A percentile compares a stretch with the other conserved stretches of the same genome.
These are phyloP conservation scores for Coccinonectria pachysandricola DNA, from an alignment of 2,329 filamentous ascomycete genomes.

Conservation along the genomic window DNA sequence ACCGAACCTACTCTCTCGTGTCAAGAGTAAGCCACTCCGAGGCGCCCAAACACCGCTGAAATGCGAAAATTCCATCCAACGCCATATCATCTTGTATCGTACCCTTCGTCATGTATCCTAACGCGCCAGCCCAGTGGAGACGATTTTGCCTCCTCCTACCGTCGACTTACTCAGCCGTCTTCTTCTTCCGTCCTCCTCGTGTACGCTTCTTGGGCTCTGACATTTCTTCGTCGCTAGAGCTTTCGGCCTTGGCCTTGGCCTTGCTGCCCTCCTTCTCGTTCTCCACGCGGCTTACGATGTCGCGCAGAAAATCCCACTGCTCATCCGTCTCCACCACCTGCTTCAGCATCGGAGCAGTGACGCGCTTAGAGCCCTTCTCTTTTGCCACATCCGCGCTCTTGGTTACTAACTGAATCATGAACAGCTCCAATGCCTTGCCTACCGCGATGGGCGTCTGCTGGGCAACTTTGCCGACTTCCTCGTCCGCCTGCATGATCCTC, in stretches of 20 bases:
- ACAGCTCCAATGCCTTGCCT: constrained; percentile 89
- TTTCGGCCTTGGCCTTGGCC: constrained; percentile 38
- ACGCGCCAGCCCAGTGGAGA: too few relatives aligned
- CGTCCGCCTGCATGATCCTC: constrained; percentile 97
- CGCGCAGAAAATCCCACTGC: constrained; percentile 86
- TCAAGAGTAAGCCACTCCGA: too few relatives aligned
- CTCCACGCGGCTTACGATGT: constrained; percentile 80
- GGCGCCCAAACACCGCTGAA: constrained; percentile 17
- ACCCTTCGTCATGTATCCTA: constrained; percentile 15
- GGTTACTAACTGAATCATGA: constrained; percentile 90
- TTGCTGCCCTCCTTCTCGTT: constrained; percentile 39
- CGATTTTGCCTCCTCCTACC: too few relatives aligned
- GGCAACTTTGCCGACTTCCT: constrained; percentile 96
- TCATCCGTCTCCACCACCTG: constrained; percentile 79
- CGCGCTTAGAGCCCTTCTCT: constrained; percentile 75
- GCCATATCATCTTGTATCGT: constrained; percentile 17
- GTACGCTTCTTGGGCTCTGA: constrained; percentile 38
- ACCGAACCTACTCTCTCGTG: too few relatives aligned
- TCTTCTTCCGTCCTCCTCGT: constrained; percentile 40
- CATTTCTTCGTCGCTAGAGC: constrained; percentile 41
- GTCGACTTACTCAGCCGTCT: too few relatives aligned
- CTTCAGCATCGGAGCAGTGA: constrained; percentile 86
- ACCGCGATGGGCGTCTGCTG: constrained; percentile 96
- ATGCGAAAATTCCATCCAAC: constrained; percentile 15
- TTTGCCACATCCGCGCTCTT: constrained; percentile 79